phyloP scores from a whole-genome alignment of 1,139 yeast species.

The Hyphopichia wangnamkhiaoensis region DNA sequence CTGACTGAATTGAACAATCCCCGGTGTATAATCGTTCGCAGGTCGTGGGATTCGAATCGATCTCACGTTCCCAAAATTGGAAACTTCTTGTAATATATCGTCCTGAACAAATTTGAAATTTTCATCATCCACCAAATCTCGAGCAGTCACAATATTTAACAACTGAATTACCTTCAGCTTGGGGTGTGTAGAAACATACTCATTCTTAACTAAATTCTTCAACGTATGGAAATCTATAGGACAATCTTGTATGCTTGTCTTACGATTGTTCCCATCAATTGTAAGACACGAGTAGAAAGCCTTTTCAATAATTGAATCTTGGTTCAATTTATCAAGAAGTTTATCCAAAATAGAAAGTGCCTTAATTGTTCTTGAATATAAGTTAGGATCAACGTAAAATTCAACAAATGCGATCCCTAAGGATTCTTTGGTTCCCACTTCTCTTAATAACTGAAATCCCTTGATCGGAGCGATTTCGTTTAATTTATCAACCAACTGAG shows the following conservation, averaged over 20 bases:
- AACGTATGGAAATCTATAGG: conserved; percentile 34
- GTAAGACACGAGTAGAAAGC: conserved; percentile 38
- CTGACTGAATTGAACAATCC: conserved; percentile 42
- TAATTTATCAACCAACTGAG: conserved; percentile 28
- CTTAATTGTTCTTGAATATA: conserved; percentile 4
- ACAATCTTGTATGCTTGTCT: conserved; percentile 39
- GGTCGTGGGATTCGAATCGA: conserved; percentile 71
- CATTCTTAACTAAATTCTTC: conserved; percentile 34
- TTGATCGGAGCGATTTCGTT: conserved; percentile 22
- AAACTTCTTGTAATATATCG: conserved; percentile 56
- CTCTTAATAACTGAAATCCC: conserved; percentile 34
- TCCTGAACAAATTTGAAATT: conserved; percentile 51
- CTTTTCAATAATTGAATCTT: conserved; percentile 18
- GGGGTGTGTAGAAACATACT: conserved; percentile 35
- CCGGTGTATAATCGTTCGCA: conserved; percentile 47
- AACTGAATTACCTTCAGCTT: conserved; percentile 63
- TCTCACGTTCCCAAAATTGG: conserved; percentile 52
- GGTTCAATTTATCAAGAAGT: conserved; percentile 15
- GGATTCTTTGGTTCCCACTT: conserved; percentile 38
- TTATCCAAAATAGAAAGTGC: conserved; percentile 4
- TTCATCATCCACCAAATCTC: conserved; percentile 57
- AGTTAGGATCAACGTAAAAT: conserved; percentile 22
- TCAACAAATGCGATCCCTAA: conserved; percentile 45
- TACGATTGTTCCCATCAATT: conserved; percentile 13
- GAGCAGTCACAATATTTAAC: conserved; percentile 64